Conservation (phyloP, 495 filamentous ascomycete genomes). For the Podospora appendiculata region DNA sequence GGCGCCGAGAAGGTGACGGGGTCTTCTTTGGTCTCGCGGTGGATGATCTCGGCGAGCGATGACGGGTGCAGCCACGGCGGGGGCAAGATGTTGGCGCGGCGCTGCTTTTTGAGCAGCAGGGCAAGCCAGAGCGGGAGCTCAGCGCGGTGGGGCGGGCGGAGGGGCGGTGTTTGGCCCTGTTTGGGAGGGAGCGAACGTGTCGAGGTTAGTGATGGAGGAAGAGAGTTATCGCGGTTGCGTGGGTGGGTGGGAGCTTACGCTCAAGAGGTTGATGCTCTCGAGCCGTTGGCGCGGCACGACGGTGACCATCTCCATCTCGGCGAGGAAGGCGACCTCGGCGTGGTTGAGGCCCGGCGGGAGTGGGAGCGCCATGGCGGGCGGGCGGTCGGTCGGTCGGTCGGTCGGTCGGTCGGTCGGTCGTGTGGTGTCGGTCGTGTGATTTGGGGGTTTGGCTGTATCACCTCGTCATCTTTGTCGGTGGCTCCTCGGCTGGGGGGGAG, state of each 20-base stretch:
- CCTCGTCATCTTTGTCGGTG: no score
- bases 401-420: no score
- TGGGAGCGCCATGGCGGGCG: constrained; percentile 64
- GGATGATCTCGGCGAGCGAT: constrained; percentile 66
- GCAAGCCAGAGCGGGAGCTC: constrained; percentile 90
- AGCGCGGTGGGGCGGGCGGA: constrained; percentile 75
- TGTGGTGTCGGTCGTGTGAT: no score
- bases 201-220: neutral
- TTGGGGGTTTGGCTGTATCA: no score
- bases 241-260: no score
- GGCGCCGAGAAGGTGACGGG: constrained; percentile 65
- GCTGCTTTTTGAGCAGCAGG: constrained; percentile 92
- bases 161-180: constrained; percentile 68
- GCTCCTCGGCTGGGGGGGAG: no score
- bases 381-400: no score
- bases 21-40: constrained; percentile 63
- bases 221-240: no score
- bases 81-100: constrained; percentile 85
- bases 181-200: neutral
- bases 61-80: constrained; percentile 77
- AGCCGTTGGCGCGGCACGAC: constrained; percentile 86
- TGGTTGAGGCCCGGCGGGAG: constrained; percentile 78
- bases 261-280: constrained; percentile 74
- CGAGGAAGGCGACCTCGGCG: constrained; percentile 86
- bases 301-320: constrained; percentile 93